Percentiles rank a stretch among this genome's conserved stretches.
phyloP scores from a whole-genome alignment of 2,329 filamentous ascomycete genomes.

The Sordariomycetes sp. region DNA sequence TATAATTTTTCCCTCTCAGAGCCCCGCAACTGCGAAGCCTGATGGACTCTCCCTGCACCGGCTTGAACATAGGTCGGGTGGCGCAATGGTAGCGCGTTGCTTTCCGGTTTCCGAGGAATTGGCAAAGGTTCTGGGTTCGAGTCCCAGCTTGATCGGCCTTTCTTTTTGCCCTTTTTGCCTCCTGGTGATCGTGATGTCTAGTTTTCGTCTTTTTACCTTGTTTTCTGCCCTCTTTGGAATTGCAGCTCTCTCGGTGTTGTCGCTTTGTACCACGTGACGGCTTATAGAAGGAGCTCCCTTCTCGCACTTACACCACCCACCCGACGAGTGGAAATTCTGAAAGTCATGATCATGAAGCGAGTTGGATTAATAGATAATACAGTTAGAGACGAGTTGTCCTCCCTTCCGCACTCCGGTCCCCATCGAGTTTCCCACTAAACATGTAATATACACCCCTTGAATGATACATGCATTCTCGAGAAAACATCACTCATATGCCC shows the following conservation, averaged over 20 bases:
- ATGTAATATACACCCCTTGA: neutral
- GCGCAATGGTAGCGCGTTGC: constrained; percentile 7
- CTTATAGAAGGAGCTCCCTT: neutral
- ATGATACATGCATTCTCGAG: neutral
- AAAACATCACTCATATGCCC: neutral
- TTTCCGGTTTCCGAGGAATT: constrained; percentile 4
- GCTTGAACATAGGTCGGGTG: constrained; percentile 32
- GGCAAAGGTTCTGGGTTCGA: constrained; percentile 7
- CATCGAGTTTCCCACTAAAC: neutral
- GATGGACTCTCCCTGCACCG: too few relatives aligned
- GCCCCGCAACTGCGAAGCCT: too few relatives aligned
- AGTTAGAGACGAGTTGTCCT: neutral
- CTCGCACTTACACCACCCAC: neutral
- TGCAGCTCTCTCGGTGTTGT: too few relatives aligned
- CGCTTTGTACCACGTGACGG: too few relatives aligned
- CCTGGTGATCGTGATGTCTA: too few relatives aligned
- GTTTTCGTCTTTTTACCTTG: too few relatives aligned
- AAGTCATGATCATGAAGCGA: neutral
- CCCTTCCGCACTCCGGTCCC: neutral
- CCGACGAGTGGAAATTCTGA: neutral
- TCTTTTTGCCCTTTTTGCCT: neutral
- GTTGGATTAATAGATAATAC: neutral
- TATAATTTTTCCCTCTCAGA: too few relatives aligned
- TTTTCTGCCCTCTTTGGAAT: too few relatives aligned
- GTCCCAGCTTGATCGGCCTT: constrained; percentile 4